Percentiles rank a stretch among this genome's conserved stretches.
phyloP scores from a whole-genome alignment of 1,284 basidiomycete species.

The Puccinia horiana region DNA sequence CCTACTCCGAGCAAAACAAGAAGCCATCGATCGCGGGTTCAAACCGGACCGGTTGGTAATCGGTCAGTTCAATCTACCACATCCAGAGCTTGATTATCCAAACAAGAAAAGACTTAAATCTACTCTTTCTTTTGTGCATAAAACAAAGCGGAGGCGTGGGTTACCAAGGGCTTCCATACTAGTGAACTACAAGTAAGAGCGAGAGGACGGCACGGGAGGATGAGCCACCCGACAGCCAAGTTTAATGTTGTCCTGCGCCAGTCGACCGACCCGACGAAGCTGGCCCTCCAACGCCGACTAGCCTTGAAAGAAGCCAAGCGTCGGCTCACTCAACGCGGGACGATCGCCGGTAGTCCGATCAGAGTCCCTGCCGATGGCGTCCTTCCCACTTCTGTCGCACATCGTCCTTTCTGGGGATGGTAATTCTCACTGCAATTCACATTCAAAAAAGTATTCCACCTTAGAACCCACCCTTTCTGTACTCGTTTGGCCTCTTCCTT shows the following conservation, averaged over 20 bases:
- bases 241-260: conserved; percentile 29
- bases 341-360: conserved; percentile 33
- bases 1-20: conserved; percentile 19
- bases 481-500: neutral
- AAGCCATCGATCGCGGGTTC: conserved; percentile 33
- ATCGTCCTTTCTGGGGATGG: conserved; percentile 31
- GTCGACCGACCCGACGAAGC: neutral
- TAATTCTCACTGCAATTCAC: neutral
- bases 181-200: conserved; percentile 45
- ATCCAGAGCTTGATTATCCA: neutral
- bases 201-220: conserved; percentile 38
- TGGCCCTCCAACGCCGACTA: conserved; percentile 21
- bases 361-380: conserved; percentile 44
- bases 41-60: conserved; percentile 28
- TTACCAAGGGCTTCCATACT: conserved; percentile 38
- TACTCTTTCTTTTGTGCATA: neutral
- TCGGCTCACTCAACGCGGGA: conserved; percentile 26
- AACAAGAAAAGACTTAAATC: neutral
- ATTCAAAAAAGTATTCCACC: neutral
- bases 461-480: neutral
- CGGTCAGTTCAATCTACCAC: conserved; percentile 13
- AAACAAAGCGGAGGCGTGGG: conserved; percentile 42
- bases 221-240: conserved; percentile 36
- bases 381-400: conserved; percentile 20
- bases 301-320: conserved; percentile 3